Conservation (phyloP, 768 basidiomycete species). For the Mycena floridula region DNA sequence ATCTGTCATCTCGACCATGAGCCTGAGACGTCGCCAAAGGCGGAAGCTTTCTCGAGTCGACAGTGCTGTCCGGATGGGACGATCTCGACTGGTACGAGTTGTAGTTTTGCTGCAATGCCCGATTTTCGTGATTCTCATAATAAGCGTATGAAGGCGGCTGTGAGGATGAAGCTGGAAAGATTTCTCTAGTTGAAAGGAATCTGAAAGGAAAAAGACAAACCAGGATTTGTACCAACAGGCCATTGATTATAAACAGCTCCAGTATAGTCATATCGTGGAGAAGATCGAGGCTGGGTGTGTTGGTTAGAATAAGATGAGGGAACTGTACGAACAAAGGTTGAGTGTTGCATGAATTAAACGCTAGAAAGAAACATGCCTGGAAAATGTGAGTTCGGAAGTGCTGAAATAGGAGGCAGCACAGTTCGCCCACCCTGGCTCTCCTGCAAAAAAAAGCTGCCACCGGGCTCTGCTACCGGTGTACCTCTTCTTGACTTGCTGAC, state of each 20-base stretch:
- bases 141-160: conserved; percentile 29
- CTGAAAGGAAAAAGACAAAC: conserved; percentile 21
- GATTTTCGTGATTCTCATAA: conserved; percentile 9
- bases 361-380: conserved; percentile 72
- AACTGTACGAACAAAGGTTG: conserved; percentile 59
- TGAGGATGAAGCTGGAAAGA: conserved; percentile 5
- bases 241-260: conserved; percentile 44
- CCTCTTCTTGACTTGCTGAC: conserved; percentile 63
- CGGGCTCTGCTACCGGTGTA: conserved; percentile 58
- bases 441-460: conserved; percentile 62
- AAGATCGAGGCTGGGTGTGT: conserved; percentile 61
- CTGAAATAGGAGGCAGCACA: conserved; percentile 80
- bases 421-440: conserved; percentile 86
- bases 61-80: conserved; percentile 26
- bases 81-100: conserved; percentile 24
- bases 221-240: conserved; percentile 22
- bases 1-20: conserved; percentile 14
- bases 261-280: conserved; percentile 56
- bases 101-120: conserved; percentile 18
- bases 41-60: conserved; percentile 36
- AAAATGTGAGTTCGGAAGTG: conserved; percentile 86
- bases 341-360: conserved; percentile 36
- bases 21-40: conserved; percentile 23
- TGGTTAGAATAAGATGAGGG: conserved; percentile 52
- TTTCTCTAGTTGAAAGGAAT: too few species aligned